phyloP scores from a whole-genome alignment of 805 yeast species.

The Monosporozyma siamensis region DNA sequence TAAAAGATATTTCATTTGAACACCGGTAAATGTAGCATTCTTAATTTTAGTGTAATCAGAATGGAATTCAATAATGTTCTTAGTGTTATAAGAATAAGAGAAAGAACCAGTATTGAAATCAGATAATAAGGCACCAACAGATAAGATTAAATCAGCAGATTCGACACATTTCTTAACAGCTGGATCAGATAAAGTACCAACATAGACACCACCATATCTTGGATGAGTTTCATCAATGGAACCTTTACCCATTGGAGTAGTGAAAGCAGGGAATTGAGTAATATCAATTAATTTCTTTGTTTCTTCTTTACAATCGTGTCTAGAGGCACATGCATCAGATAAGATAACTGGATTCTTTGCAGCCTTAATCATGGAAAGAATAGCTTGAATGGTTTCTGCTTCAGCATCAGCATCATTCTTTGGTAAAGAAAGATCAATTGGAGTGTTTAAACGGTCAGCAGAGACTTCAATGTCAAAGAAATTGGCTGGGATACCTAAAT shows the following conservation, averaged over 20 bases:
- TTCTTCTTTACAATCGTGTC: constrained; percentile 4
- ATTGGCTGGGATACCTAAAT: constrained; percentile 6
- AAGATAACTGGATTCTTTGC: constrained; percentile 6
- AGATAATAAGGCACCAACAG: constrained; percentile 6
- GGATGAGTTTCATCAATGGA: constrained; percentile 5
- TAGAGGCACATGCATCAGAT: constrained; percentile 6
- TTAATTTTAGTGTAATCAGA: constrained; percentile 5
- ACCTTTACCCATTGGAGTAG: constrained; percentile 7
- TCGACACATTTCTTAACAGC: constrained; percentile 5
- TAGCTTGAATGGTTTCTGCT: constrained; percentile 1
- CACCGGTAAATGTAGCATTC: constrained; percentile 3
- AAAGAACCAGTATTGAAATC: constrained; percentile 7
- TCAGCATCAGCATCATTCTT: constrained; percentile 3
- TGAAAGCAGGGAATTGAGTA: constrained; percentile 6
- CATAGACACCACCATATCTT: constrained; percentile 7
- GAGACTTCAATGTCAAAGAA: constrained; percentile 2
- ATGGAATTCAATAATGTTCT: constrained; percentile 5
- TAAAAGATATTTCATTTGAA: constrained; percentile 4
- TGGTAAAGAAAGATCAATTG: constrained; percentile 5
- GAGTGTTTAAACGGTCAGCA: background rate
- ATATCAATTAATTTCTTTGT: constrained; percentile 4
- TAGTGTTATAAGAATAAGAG: constrained; percentile 4
- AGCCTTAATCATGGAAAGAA: background rate
- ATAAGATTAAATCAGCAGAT: constrained; percentile 5
- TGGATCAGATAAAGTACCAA: constrained; percentile 6